These are phyloP conservation scores for Pestalotiopsis sp. DNA, from an alignment of 2,329 filamentous ascomycete species.

Conservation along the genomic window DNA sequence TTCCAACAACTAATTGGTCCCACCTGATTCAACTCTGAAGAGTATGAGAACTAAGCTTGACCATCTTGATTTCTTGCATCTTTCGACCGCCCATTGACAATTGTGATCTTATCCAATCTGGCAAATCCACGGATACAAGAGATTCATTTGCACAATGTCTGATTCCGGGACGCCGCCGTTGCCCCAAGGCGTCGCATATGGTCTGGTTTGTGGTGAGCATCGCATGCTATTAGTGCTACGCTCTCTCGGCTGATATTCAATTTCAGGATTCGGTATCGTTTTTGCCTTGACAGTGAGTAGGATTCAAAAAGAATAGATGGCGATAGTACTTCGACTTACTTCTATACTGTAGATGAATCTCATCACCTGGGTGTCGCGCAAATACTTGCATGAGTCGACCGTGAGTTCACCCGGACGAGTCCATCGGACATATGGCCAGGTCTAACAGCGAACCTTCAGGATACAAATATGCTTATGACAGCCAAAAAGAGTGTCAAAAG, in stretches of 20 bases:
- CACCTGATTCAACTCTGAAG: no score
- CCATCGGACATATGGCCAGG: not conserved
- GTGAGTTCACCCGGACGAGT: not conserved
- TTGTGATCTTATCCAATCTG: not conserved
- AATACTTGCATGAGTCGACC: constrained; percentile 12
- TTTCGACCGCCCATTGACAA: no score
- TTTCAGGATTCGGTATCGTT: constrained; percentile 12
- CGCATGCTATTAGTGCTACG: not conserved
- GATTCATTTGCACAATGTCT: not conserved
- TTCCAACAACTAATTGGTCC: no score
- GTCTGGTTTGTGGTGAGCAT: constrained; percentile 11
- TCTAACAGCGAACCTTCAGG: constrained; percentile 2
- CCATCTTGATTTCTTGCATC: no score
- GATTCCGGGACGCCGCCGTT: constrained; percentile 11
- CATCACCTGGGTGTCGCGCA: constrained; percentile 14
- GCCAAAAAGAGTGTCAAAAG: constrained; percentile 16
- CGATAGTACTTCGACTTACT: not conserved
- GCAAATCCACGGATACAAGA: no score
- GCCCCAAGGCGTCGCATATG: constrained; percentile 14
- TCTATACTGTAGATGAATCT: constrained; percentile 9
- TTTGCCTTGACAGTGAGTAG: constrained; percentile 11
- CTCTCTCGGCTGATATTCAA: not conserved
- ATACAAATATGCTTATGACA: constrained; percentile 16
- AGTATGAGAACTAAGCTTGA: no score
- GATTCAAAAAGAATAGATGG: not conserved